phyloP scores from a whole-genome alignment of 2,329 filamentous ascomycete genomes.

The Aspergillus sp. region DNA sequence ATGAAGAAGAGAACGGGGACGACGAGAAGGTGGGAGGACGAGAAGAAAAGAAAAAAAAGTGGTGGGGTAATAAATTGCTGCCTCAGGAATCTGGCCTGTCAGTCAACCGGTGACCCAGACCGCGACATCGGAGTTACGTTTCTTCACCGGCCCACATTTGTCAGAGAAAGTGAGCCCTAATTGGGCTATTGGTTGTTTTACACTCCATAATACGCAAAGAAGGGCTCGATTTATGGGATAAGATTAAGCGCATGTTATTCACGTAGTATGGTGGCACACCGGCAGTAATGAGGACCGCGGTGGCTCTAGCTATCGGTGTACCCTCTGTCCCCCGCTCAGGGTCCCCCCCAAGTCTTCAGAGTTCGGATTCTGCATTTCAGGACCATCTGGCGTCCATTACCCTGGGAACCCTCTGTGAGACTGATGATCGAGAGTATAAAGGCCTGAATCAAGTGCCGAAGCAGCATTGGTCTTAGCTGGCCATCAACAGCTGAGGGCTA shows the following conservation, averaged over 20 bases:
- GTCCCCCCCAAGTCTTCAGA: background rate
- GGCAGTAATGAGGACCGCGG: conserved; percentile 13
- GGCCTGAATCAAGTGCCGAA: background rate
- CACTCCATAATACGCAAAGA: background rate
- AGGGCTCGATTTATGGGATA: background rate
- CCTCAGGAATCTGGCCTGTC: conserved; percentile 10
- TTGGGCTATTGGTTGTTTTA: background rate
- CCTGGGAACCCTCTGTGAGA: background rate
- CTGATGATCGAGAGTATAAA: background rate
- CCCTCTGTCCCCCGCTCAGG: background rate
- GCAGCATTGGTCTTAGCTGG: background rate
- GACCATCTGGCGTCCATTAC: background rate
- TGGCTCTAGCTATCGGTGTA: conserved; percentile 1
- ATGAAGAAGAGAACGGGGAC: conserved; percentile 5
- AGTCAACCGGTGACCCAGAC: conserved; percentile 5
- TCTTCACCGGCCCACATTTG: conserved; percentile 4
- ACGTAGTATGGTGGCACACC: background rate
- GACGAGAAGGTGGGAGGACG: conserved; percentile 4
- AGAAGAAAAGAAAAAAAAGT: conserved; percentile 11
- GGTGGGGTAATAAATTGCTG: conserved; percentile 14
- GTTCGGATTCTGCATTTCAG: background rate
- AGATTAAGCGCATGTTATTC: background rate
- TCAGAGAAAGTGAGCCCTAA: background rate
- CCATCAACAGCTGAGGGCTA: background rate
- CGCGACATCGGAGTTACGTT: conserved; percentile 17